A percentile compares a stretch with the other conserved stretches of the same genome.
These are phyloP conservation scores for Vigna angularis DNA, from an alignment of 306 rosid species.

Conservation along the genomic window DNA sequence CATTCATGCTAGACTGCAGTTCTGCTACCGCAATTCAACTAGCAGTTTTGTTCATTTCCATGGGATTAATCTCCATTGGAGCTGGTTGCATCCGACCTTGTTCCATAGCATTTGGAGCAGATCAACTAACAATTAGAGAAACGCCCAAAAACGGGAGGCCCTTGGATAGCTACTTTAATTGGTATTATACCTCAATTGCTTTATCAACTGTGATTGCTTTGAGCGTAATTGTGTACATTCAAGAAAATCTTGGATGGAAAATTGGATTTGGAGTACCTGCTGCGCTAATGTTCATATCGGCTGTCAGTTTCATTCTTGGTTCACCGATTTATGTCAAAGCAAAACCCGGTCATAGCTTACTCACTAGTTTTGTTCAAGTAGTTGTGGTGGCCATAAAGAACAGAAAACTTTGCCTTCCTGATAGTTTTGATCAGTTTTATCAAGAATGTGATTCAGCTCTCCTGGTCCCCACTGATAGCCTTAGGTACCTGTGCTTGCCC, in stretches of 20 bases:
- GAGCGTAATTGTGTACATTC: constrained; percentile 51
- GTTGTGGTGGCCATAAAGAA: constrained; percentile 52
- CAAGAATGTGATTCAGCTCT: constrained; percentile 38
- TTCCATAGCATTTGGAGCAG: constrained; percentile 70
- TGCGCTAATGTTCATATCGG: constrained; percentile 49
- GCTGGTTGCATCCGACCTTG: constrained; percentile 68
- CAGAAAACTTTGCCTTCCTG: constrained; percentile 45
- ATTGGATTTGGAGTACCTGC: constrained; percentile 59
- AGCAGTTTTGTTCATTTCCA: constrained; percentile 49
- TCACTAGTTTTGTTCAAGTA: constrained; percentile 50
- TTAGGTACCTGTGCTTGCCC: constrained; percentile 47
- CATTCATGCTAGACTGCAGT: constrained; percentile 25
- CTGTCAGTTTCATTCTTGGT: constrained; percentile 51
- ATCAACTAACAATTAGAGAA: constrained; percentile 46
- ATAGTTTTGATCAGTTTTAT: constrained; percentile 39
- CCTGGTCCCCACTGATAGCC: constrained; percentile 43
- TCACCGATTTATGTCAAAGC: constrained; percentile 52
- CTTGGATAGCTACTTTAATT: constrained; percentile 57
- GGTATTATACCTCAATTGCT: constrained; percentile 54
- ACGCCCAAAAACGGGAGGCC: constrained; percentile 32
- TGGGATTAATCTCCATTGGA: constrained; percentile 61
- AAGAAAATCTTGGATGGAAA: constrained; percentile 63
- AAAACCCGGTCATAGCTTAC: constrained; percentile 39
- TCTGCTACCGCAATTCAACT: constrained; percentile 48
- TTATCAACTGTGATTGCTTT: constrained; percentile 45